phyloP scores from a whole-genome alignment of 208 protist species.

The Strigomonas culicis region DNA sequence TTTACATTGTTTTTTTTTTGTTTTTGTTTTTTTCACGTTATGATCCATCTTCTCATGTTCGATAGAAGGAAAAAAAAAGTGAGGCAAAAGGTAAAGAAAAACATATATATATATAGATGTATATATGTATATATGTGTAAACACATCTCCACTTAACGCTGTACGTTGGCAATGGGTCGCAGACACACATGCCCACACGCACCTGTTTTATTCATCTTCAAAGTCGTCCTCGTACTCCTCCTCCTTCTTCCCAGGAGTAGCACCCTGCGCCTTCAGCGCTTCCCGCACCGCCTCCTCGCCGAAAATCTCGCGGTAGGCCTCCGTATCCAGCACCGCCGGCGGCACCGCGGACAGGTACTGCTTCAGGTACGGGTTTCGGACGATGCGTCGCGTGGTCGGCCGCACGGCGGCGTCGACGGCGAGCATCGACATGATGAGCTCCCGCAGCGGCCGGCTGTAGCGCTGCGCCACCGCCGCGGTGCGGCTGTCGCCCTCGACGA shows the following conservation, averaged over 20 bases:
- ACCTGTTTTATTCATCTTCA: slow-evolving; percentile 19
- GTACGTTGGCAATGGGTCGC: background rate
- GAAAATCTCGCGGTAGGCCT: slow-evolving; percentile 38
- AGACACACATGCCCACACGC: background rate
- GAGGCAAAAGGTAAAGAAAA: slow-evolving; percentile 2
- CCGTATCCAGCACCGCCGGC: slow-evolving; percentile 22
- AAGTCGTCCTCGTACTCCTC: slow-evolving; percentile 47
- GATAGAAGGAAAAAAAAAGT: too few species aligned
- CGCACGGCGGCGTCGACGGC: slow-evolving; percentile 41
- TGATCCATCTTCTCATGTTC: too few species aligned
- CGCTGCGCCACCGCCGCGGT: slow-evolving; percentile 13
- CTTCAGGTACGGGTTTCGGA: slow-evolving; percentile 51
- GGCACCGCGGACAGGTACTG: slow-evolving; percentile 42
- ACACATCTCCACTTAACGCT: background rate
- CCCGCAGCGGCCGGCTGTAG: slow-evolving; percentile 49
- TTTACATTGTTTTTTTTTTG: slow-evolving; percentile 8
- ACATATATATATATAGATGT: slow-evolving; percentile 9
- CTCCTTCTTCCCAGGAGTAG: background rate
- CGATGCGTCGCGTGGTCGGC: slow-evolving; percentile 50
- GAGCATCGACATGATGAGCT: slow-evolving; percentile 66
- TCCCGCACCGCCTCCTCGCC: slow-evolving; percentile 37
- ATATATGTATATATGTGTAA: slow-evolving; percentile 11
- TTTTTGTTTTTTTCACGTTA: slow-evolving; percentile 11
- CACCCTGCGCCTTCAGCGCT: slow-evolving; percentile 17
- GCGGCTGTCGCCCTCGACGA: slow-evolving; percentile 8